Evolutionary conservation across 1,284 basidiomycete species (phyloP).

Genomic region (Trametes pubescens): DNA sequence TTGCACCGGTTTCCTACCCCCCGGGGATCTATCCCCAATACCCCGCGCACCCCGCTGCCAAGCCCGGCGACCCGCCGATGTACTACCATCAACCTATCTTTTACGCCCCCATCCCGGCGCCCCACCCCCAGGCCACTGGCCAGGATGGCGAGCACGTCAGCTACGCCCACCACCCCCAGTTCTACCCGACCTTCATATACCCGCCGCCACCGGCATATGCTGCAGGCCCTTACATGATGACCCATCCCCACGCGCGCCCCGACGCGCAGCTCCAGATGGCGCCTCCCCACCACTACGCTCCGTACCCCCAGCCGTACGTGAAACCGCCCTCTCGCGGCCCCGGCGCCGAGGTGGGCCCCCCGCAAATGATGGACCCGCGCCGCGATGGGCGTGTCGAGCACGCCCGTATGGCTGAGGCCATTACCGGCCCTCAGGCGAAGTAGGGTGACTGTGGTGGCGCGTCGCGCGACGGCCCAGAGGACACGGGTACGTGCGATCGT

Average conservation of each 20-base stretch:
- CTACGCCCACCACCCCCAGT: slow-evolving; percentile 54
- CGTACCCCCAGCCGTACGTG: slow-evolving; percentile 41
- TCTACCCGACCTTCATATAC: slow-evolving; percentile 61
- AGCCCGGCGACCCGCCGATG: slow-evolving; percentile 58
- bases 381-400: slow-evolving; percentile 30
- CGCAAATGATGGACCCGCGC: slow-evolving; percentile 32
- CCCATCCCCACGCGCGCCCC: slow-evolving; percentile 42
- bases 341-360: slow-evolving; percentile 23
- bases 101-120: slow-evolving; percentile 52
- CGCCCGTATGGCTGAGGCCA: slow-evolving; percentile 34
- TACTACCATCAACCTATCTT: slow-evolving; percentile 55
- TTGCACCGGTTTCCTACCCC: slow-evolving; percentile 49
- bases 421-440: slow-evolving; percentile 33
- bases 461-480: slow-evolving; percentile 14
- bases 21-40: slow-evolving; percentile 59
- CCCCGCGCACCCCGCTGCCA: slow-evolving; percentile 51
- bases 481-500: slow-evolving; percentile 6
- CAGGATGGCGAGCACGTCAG: slow-evolving; percentile 55
- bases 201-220: slow-evolving; percentile 50
- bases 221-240: slow-evolving; percentile 56
- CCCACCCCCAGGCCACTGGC: slow-evolving; percentile 47
- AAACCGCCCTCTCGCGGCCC: slow-evolving; percentile 35
- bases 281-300: slow-evolving; percentile 41
- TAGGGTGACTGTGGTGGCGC: slow-evolving; percentile 14
- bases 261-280: slow-evolving; percentile 49